A percentile compares a stretch with the other conserved stretches of the same genome.
Conservation (phyloP, 306 rosid species). For the Oxytropis ochrocephala region DNA sequence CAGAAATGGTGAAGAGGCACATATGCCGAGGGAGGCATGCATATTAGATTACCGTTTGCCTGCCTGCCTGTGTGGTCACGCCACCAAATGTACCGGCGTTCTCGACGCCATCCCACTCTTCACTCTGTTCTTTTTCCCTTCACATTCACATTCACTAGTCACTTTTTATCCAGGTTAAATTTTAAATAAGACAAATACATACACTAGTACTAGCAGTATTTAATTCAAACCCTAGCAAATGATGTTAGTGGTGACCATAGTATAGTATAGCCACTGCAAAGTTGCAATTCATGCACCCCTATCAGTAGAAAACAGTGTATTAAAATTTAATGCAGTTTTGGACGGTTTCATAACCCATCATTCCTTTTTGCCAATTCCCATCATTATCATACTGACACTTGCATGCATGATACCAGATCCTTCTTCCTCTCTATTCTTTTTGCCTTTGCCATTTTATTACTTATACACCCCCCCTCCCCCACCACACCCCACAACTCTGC, state of each 20-base stretch:
- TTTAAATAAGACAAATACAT: background rate
- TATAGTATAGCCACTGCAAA: slow-evolving; percentile 8
- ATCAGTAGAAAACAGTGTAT: slow-evolving; percentile 17
- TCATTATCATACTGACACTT: slow-evolving; percentile 39
- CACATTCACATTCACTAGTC: background rate
- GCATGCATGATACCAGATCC: background rate
- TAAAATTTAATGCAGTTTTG: slow-evolving; percentile 24
- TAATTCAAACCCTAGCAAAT: background rate
- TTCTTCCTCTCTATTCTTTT: slow-evolving; percentile 22
- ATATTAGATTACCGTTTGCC: slow-evolving; percentile 26
- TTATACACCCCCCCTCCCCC: background rate
- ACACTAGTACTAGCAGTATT: no score
- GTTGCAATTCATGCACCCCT: slow-evolving; percentile 10
- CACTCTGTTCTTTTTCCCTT: background rate
- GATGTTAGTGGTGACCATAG: background rate
- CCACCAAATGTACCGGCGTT: slow-evolving; percentile 66
- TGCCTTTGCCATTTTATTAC: slow-evolving; percentile 11
- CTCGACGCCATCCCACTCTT: slow-evolving; percentile 43
- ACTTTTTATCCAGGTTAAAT: background rate
- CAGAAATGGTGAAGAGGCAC: background rate
- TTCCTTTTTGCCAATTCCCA: slow-evolving; percentile 43
- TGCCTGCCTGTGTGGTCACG: no score
- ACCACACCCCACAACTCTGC: slow-evolving; percentile 7
- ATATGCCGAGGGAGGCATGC: slow-evolving; percentile 18
- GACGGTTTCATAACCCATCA: slow-evolving; percentile 38